Evolutionary conservation across 768 basidiomycete species (phyloP).

Genomic region (Gautieria morchelliformis): DNA sequence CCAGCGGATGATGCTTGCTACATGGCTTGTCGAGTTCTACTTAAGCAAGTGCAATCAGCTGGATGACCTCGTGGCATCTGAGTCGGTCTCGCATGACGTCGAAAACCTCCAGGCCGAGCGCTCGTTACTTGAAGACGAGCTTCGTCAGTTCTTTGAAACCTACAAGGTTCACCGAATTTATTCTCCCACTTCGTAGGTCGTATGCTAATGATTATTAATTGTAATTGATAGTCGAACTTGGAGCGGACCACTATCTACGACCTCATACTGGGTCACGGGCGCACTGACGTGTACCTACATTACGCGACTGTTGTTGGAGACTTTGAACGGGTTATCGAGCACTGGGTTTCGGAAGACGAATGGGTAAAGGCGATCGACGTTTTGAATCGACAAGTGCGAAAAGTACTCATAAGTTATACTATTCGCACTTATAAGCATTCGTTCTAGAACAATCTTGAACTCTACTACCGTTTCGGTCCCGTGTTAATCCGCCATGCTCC

Average conservation of each 20-base stretch:
- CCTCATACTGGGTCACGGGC: conserved; percentile 86
- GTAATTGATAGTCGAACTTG: conserved; percentile 56
- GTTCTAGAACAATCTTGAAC: conserved; percentile 62
- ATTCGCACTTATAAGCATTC: conserved; percentile 1
- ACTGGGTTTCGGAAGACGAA: conserved; percentile 88
- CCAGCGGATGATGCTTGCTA: conserved; percentile 95
- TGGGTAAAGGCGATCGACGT: conserved; percentile 87
- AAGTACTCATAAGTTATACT: neutral
- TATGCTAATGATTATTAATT: neutral
- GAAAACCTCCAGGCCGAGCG: conserved; percentile 79
- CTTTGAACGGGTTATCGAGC: conserved; percentile 73
- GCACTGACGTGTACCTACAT: conserved; percentile 86
- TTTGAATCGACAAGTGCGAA: conserved; percentile 76
- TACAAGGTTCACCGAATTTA: conserved; percentile 58
- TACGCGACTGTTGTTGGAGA: conserved; percentile 81
- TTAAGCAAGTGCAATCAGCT: conserved; percentile 93
- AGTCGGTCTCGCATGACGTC: conserved; percentile 69
- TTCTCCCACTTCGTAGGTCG: neutral
- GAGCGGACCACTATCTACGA: conserved; percentile 84
- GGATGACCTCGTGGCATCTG: conserved; percentile 88
- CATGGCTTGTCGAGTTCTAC: conserved; percentile 97
- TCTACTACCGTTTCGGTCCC: conserved; percentile 90
- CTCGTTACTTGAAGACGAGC: conserved; percentile 81
- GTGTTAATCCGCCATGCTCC: conserved; percentile 80
- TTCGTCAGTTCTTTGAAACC: conserved; percentile 85